These are phyloP conservation scores for Fusarium napiforme DNA, from an alignment of 2,329 filamentous ascomycete species.

Conservation along the genomic window DNA sequence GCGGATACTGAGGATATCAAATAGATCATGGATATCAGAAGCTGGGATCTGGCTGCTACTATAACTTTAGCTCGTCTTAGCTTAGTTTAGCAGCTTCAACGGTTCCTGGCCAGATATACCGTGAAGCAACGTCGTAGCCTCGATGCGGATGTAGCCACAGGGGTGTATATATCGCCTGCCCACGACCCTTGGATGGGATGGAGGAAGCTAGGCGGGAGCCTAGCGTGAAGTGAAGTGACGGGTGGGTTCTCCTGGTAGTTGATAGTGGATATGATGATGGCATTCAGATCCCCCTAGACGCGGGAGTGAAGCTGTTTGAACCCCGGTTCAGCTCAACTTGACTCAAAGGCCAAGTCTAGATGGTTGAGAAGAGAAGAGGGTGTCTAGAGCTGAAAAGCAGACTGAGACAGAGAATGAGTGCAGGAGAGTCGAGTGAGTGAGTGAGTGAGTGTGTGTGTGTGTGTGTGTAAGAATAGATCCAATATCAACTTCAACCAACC, in stretches of 20 bases:
- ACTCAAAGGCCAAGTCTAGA: background rate
- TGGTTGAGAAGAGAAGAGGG: background rate
- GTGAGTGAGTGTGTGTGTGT: background rate
- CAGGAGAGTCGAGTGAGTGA: background rate
- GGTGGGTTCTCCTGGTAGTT: background rate
- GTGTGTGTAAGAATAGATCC: background rate
- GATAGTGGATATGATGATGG: slow-evolving; percentile 33
- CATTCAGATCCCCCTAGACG: slow-evolving; percentile 17
- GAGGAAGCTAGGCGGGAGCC: slow-evolving; percentile 18
- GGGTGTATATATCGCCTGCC: slow-evolving; percentile 27
- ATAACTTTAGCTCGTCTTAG: slow-evolving; percentile 12
- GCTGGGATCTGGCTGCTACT: slow-evolving; percentile 3
- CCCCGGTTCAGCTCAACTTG: background rate
- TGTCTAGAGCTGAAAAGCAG: slow-evolving; percentile 2
- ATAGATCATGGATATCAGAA: slow-evolving; percentile 19
- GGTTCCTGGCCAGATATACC: slow-evolving; percentile 25
- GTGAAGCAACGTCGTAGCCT: slow-evolving; percentile 12
- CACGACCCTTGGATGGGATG: slow-evolving; percentile 4
- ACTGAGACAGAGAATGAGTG: slow-evolving; percentile 23
- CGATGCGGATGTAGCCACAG: slow-evolving; percentile 10
- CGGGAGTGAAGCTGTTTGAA: background rate
- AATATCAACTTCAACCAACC: background rate
- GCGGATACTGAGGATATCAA: slow-evolving; percentile 11
- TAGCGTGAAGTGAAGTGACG: slow-evolving; percentile 12
- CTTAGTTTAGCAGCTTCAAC: slow-evolving; percentile 22